Evolutionary conservation across 192 early-diverging fungal genomes (phyloP), one percentile per base, ranked within the genome.

Genomic region (Backusella sp.): DNA sequence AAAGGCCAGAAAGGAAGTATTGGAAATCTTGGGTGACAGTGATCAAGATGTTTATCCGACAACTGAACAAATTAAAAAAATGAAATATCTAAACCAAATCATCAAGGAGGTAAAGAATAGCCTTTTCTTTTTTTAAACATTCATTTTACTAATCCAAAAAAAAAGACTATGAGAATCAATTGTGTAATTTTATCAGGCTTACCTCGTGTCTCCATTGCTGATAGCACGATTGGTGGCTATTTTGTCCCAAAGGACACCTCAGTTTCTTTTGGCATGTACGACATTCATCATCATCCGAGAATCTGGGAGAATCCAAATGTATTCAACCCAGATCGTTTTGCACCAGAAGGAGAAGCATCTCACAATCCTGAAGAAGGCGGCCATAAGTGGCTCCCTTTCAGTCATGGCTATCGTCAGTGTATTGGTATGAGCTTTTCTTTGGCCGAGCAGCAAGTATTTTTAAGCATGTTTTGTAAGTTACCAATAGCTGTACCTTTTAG

Each of bases 371-470:
- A 32, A 19, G 23, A 42, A 17, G 68, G 32, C 4, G 59, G 65
- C 0, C 8, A 69, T 26, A 35, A 82, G 7, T 90, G 83, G 75
- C 37, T 90, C 14, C 82, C 90, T 28, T 93, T 91, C 71, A 84
- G 89, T 46, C 80, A 83, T 21, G 91, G 91, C 9, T 59, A 79
- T 15, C 83, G 87, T 39, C 84, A 88, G 80, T 91, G 88, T 74
- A 83, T 91, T 21, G 90, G 88, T 36, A 88, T 86, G 86, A 86
- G 86, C 68, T 92, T 91, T 74, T 82, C 83, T 15, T 75, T 91
- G 30, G 72, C 85, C 14, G 88, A 91, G 78, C 87, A 89, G 79
- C 82, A 82, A 6, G 84, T 91, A 5, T 76, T 86, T 14, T 78
- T 90, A 11, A 68, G 85, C 14, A 88, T 90, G 78, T 74, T 90